These are phyloP conservation scores for Sarocladium oryzae DNA, from an alignment of 2,329 filamentous ascomycete species.

Conservation along the genomic window DNA sequence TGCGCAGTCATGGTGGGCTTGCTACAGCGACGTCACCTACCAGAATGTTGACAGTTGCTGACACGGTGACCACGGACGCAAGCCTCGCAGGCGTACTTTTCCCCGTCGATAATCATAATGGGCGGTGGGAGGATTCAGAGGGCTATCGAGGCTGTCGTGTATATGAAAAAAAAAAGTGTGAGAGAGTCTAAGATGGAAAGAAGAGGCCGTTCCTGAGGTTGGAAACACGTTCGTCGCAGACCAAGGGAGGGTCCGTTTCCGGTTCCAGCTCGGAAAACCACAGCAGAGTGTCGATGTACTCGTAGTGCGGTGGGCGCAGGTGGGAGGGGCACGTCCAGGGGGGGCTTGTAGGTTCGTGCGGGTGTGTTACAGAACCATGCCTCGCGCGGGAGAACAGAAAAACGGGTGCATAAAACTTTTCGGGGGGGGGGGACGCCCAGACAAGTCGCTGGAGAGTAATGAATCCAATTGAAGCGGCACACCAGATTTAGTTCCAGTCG, in stretches of 20 bases:
- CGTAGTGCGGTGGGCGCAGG: constrained; percentile 4
- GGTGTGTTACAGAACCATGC: constrained; percentile 8
- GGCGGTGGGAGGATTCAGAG: constrained; percentile 11
- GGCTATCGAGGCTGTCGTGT: constrained; percentile 6
- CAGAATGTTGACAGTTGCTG: constrained; percentile 94
- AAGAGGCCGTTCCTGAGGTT: constrained; percentile 5
- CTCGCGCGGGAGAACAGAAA: constrained; percentile 3
- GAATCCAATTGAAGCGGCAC: constrained; percentile 9
- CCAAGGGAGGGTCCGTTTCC: constrained; percentile 14
- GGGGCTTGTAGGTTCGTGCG: constrained; percentile 5
- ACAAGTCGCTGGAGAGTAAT: constrained; percentile 1
- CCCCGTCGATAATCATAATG: constrained; percentile 80
- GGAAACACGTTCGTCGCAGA: constrained; percentile 11
- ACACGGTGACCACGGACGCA: constrained; percentile 98
- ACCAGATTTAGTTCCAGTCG: not conserved
- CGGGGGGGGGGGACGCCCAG: constrained; percentile 7
- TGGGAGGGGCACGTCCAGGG: constrained; percentile 6
- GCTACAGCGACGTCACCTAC: constrained; percentile 50
- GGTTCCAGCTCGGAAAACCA: constrained; percentile 12
- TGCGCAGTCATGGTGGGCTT: constrained; percentile 9
- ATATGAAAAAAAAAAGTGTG: constrained; percentile 10
- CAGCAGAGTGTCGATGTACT: not conserved
- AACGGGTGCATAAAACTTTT: constrained; percentile 8
- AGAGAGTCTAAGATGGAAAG: constrained; percentile 1
- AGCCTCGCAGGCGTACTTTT: constrained; percentile 97